Conservation (phyloP, 805 yeast genomes). For the Candida broadrunensis region DNA sequence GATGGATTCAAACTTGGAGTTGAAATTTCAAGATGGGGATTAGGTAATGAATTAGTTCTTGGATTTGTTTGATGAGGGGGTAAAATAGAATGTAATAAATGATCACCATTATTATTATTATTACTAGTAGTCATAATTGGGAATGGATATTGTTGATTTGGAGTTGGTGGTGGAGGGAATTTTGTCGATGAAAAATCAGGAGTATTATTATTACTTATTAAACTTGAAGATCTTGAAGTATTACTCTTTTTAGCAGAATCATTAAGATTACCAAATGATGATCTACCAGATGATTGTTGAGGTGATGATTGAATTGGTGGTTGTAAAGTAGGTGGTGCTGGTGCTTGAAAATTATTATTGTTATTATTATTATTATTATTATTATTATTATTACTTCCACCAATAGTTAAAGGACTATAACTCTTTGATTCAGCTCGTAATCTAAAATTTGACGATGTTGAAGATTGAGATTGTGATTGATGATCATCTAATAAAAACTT, state of each 20-base stretch:
- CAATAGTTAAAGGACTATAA: constrained; percentile 14
- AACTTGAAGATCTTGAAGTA: neutral
- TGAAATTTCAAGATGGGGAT: constrained; percentile 10
- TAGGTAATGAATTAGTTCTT: constrained; percentile 21
- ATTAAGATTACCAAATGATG: neutral
- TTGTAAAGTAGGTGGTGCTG: constrained; percentile 1
- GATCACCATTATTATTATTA: neutral
- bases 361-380: neutral
- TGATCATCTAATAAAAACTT: constrained; percentile 5
- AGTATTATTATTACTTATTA: neutral
- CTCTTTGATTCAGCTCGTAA: constrained; percentile 11
- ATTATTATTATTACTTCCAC: constrained; percentile 3
- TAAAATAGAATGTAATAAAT: neutral
- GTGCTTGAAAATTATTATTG: constrained; percentile 2
- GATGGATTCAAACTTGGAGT: neutral
- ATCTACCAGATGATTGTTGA: neutral
- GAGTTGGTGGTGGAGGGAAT: neutral
- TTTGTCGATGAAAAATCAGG: neutral
- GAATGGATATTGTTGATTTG: constrained; percentile 13
- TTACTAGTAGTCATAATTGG: constrained; percentile 10
- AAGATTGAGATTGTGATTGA: constrained; percentile 6
- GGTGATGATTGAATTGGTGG: neutral
- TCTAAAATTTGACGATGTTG: constrained; percentile 8
- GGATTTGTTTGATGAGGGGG: constrained; percentile 3
- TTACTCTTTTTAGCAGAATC: neutral